phyloP scores from a whole-genome alignment of 169 alveolate species.

The Plasmodium malariae region DNA sequence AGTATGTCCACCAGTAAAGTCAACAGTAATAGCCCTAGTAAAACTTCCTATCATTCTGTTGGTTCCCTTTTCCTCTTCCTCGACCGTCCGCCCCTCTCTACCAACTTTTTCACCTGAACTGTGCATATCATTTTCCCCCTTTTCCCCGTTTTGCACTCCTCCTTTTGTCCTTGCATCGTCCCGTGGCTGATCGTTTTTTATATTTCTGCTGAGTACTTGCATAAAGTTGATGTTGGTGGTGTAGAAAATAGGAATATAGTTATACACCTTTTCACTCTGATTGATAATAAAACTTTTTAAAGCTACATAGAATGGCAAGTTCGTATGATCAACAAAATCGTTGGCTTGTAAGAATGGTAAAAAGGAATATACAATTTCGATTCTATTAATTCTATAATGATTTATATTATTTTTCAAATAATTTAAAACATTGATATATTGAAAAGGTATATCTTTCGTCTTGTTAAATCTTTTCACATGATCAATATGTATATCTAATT shows the following conservation, averaged over 20 bases:
- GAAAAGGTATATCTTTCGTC: neutral
- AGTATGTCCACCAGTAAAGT: no score
- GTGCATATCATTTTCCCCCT: neutral
- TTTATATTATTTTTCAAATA: slow-evolving; percentile 34
- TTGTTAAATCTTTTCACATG: neutral
- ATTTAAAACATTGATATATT: slow-evolving; percentile 31
- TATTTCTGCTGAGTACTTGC: slow-evolving; percentile 7
- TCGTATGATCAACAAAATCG: slow-evolving; percentile 6
- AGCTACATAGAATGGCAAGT: slow-evolving; percentile 44
- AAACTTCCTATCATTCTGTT: neutral
- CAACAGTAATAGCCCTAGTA: no score
- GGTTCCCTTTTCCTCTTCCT: neutral
- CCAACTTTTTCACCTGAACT: neutral
- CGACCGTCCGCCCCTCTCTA: neutral
- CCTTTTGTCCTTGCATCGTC: neutral
- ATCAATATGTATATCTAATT: slow-evolving; percentile 33
- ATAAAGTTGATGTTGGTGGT: slow-evolving; percentile 19
- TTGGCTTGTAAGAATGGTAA: neutral
- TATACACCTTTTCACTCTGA: slow-evolving; percentile 46
- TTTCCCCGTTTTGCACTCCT: neutral
- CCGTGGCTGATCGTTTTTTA: neutral
- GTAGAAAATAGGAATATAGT: slow-evolving; percentile 52
- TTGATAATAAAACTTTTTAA: slow-evolving; percentile 24
- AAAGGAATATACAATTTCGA: slow-evolving; percentile 44
- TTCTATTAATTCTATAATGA: slow-evolving; percentile 59